Evolutionary conservation across 2,329 filamentous ascomycete genomes (phyloP).

Genomic region (Pochonia chlamydosporia): DNA sequence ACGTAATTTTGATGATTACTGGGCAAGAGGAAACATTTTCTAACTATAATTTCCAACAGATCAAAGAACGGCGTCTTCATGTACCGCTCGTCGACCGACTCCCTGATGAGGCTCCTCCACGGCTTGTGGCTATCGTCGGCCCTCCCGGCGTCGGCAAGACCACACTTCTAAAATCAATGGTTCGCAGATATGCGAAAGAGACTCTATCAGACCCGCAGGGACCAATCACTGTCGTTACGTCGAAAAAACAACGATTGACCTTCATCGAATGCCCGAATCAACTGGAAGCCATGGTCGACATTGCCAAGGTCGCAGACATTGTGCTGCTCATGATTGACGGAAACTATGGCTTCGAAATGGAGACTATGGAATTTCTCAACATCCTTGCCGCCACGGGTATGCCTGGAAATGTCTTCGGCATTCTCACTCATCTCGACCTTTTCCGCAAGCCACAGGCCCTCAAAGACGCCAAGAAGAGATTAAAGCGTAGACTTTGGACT

Average conservation of each 20-base stretch:
- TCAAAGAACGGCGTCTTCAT: constrained; percentile 94
- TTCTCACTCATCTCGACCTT: constrained; percentile 90
- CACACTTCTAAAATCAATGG: constrained; percentile 88
- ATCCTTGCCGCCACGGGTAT: constrained; percentile 90
- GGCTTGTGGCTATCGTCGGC: constrained; percentile 89
- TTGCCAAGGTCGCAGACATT: constrained; percentile 96
- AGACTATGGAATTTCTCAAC: constrained; percentile 99
- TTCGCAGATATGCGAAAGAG: constrained; percentile 93
- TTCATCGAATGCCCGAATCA: constrained; percentile 98
- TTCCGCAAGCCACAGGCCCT: constrained; percentile 91
- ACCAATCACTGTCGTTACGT: constrained; percentile 92
- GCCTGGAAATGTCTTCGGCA: constrained; percentile 97
- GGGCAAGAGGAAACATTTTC: not conserved
- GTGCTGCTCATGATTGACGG: constrained; percentile 97
- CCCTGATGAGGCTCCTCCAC: constrained; percentile 89
- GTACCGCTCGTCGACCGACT: constrained; percentile 94
- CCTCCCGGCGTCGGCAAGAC: constrained; percentile 95
- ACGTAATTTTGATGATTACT: constrained; percentile 16
- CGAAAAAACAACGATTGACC: constrained; percentile 88
- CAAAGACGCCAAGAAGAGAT: constrained; percentile 88
- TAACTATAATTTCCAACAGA: constrained; percentile 37
- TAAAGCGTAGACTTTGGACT: constrained; percentile 95
- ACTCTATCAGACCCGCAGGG: constrained; percentile 84
- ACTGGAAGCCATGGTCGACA: constrained; percentile 91
- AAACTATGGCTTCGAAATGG: constrained; percentile 99